Base-by-base conservation (phyloP, 768 basidiomycete species). In the Lactarius tabidus region DNA sequence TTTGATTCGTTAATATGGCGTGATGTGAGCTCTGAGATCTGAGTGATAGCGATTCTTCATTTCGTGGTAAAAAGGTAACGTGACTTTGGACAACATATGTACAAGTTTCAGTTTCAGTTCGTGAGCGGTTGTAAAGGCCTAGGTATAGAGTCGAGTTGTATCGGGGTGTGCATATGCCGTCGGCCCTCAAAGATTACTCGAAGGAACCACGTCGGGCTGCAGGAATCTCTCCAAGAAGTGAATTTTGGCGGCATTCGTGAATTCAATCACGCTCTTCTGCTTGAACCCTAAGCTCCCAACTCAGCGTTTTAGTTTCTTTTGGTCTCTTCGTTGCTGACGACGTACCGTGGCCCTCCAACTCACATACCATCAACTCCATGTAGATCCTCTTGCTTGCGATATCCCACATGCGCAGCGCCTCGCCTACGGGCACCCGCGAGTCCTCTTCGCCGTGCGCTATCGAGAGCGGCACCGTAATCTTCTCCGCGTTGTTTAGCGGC, bases 391-490 rank as follows among this genome's bases (percentile, higher is more conserved):
- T 71, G 35, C 69, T 74, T 18, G 77, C 74, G 26, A 74, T 75
- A 55, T 75, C 71, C 69, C 71, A 80, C 78, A 80, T 75, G 35
- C 70, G 66, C 18, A 77, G 69, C 1, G 79, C 77, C 65, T 80
- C 78, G 4, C 77, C 75, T 15, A 80, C 73, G 2, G 77, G 73
- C 12, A 80, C 75, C 18, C 79, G 73, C 17, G 72, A 75, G 68
- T 80, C 79, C 9, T 71, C 76, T 53, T 80, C 79, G 12, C 79
- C 79, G 38, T 80, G 79, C 23, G 79, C 77, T 60, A 80, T 78
- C 38, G 75, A 73, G 59, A 80, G 62, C 2, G 79, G 79, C 5
- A 72, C 74, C 1, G 54, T 39, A 59, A 80, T 78, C 56, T 77
- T 75, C 20, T 75, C 72, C 1, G 77, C 74, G 31, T 75, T 74